phyloP scores from a whole-genome alignment of 805 yeast species.

The Yamadazyma phyllophila region DNA sequence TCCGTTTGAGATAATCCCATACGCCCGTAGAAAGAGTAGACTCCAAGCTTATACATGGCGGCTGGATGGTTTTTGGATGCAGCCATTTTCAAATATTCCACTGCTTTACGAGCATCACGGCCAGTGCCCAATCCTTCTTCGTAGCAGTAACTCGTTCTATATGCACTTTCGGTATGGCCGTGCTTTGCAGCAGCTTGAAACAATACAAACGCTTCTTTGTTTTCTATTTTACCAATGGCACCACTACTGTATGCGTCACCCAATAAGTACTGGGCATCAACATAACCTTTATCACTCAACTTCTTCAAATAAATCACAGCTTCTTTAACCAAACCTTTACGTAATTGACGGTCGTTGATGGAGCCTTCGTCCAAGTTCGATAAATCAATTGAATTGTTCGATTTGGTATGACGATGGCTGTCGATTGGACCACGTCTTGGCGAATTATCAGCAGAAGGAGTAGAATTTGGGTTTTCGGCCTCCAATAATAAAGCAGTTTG shows the following conservation, averaged over 20 bases:
- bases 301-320: slow-evolving; percentile 68
- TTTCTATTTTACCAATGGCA: slow-evolving; percentile 75
- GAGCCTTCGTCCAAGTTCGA: slow-evolving; percentile 14
- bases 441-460: slow-evolving; percentile 17
- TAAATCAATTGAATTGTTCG: slow-evolving; percentile 20
- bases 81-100: slow-evolving; percentile 80
- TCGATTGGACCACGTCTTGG: slow-evolving; percentile 16
- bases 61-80: slow-evolving; percentile 92
- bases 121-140: slow-evolving; percentile 94
- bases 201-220: slow-evolving; percentile 68
- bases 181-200: slow-evolving; percentile 92
- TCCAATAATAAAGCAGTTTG: slow-evolving; percentile 75
- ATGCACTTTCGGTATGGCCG: slow-evolving; percentile 88
- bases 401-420: slow-evolving; percentile 12
- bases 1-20: slow-evolving; percentile 72
- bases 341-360: slow-evolving; percentile 32
- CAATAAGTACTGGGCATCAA: slow-evolving; percentile 87
- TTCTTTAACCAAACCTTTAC: slow-evolving; percentile 67
- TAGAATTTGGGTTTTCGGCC: slow-evolving; percentile 14
- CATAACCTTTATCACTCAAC: slow-evolving; percentile 74
- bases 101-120: slow-evolving; percentile 81
- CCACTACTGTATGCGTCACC: slow-evolving; percentile 91
- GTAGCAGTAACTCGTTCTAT: slow-evolving; percentile 85
- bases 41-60: slow-evolving; percentile 93
- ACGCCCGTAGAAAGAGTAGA: slow-evolving; percentile 76